Conservation (phyloP, 257 asterid genomes). For the Solanum stenotomum region DNA sequence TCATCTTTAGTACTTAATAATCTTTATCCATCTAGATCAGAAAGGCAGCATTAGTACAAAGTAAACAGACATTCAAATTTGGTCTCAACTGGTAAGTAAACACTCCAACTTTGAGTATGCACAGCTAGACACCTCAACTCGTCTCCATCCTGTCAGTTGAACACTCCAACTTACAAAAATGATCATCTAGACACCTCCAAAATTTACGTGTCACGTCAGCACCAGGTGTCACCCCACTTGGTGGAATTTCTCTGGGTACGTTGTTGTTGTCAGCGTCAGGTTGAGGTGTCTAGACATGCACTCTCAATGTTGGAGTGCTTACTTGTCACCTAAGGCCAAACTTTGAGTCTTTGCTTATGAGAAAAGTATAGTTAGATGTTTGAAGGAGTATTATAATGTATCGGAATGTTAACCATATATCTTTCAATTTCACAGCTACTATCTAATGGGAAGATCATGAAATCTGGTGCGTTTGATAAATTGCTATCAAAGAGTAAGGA, state of each 20-base stretch:
- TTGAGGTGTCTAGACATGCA: no score
- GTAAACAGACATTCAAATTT: background rate
- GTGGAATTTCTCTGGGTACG: no score
- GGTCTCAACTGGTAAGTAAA: background rate
- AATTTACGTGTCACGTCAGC: no score
- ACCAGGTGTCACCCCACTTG: no score
- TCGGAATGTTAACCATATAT: background rate
- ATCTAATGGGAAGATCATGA: conserved; percentile 21
- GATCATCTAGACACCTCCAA: no score
- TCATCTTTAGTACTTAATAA: background rate
- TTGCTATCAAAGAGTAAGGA: conserved; percentile 29
- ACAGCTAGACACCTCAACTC: background rate
- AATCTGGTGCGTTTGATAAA: conserved; percentile 20
- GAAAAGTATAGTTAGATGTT: background rate
- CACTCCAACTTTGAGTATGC: background rate
- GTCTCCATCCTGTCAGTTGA: no score
- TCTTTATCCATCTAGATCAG: background rate
- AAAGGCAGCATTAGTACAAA: background rate
- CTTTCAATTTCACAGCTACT: conserved; percentile 18
- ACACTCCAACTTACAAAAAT: no score
- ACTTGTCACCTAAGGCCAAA: no score
- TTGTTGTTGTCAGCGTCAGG: no score
- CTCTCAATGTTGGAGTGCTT: no score
- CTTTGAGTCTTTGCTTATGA: background rate
- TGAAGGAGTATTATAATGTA: background rate